Conservation (phyloP, 768 basidiomycete genomes). For the Agaricus blazei region DNA sequence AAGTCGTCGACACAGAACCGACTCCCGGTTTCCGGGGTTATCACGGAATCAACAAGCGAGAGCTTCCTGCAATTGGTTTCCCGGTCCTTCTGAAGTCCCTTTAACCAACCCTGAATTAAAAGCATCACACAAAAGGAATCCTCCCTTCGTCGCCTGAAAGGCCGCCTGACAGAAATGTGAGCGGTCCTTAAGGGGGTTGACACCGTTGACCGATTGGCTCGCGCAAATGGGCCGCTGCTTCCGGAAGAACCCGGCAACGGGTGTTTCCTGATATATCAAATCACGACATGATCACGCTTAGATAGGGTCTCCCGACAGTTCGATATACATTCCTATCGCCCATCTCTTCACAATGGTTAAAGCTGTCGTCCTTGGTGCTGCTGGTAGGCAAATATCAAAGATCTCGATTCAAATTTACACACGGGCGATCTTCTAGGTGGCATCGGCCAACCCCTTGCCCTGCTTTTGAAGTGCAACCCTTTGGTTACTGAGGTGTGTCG, state of each 20-base stretch:
- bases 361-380: slow-evolving; percentile 95
- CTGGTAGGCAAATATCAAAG: slow-evolving; percentile 45
- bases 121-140: too few species aligned
- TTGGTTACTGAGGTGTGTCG: slow-evolving; percentile 64
- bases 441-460: slow-evolving; percentile 93
- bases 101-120: too few species aligned
- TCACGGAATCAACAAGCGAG: too few species aligned
- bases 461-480: slow-evolving; percentile 85
- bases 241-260: background rate
- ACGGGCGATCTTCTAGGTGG: slow-evolving; percentile 52
- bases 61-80: too few species aligned
- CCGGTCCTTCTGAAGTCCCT: too few species aligned
- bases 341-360: slow-evolving; percentile 47
- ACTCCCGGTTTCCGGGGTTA: too few species aligned
- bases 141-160: too few species aligned
- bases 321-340: slow-evolving; percentile 12
- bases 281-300: slow-evolving; percentile 3
- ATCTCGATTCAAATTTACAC: background rate
- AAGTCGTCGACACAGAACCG: too few species aligned
- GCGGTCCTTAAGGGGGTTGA: too few species aligned
- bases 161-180: too few species aligned
- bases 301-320: background rate
- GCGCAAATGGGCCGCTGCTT: too few species aligned
- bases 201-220: too few species aligned
- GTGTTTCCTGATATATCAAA: background rate